phyloP scores from a whole-genome alignment of 495 filamentous ascomycete genomes.

The Lasiosphaeris hirsuta region DNA sequence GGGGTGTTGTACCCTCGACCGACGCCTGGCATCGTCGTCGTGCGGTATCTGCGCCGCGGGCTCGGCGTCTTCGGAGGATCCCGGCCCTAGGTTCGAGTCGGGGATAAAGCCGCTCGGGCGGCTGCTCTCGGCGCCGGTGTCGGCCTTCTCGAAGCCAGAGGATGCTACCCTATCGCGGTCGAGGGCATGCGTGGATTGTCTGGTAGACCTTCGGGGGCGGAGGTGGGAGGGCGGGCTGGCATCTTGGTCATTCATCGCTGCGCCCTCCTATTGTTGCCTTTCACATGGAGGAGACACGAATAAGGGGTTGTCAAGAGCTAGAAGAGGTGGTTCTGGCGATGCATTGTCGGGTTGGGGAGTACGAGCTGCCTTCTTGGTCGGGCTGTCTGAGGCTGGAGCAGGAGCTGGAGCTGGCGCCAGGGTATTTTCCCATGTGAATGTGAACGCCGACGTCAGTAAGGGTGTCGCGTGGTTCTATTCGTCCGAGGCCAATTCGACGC shows the following conservation, averaged over 20 bases:
- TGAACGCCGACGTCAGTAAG: conserved; percentile 11
- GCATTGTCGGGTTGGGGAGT: conserved; percentile 9
- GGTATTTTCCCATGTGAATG: conserved; percentile 16
- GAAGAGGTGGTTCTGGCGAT: background rate
- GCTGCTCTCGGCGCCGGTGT: conserved; percentile 18
- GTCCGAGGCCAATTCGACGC: background rate
- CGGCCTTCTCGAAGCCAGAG: conserved; percentile 21
- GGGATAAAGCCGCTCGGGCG: conserved; percentile 14
- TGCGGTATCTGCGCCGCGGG: conserved; percentile 18
- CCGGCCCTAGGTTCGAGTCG: conserved; percentile 15
- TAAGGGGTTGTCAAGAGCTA: background rate
- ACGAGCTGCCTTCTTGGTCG: background rate
- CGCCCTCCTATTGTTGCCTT: conserved; percentile 14
- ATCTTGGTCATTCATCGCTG: conserved; percentile 28
- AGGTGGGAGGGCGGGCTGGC: conserved; percentile 20
- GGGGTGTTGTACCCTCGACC: conserved; percentile 13
- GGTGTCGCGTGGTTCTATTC: conserved; percentile 10
- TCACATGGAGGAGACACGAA: conserved; percentile 2
- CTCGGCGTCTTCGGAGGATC: conserved; percentile 21
- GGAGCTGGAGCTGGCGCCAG: background rate
- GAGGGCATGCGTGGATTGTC: conserved; percentile 14
- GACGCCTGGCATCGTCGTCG: conserved; percentile 23
- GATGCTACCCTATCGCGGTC: conserved; percentile 13
- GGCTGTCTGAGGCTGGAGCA: background rate
- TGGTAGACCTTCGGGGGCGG: conserved; percentile 20